Percentiles rank a stretch among this genome's conserved stretches.
Evolutionary conservation across 1,139 yeast genomes (phyloP).

Genomic region (Keqinozyma sinolaborantium): DNA sequence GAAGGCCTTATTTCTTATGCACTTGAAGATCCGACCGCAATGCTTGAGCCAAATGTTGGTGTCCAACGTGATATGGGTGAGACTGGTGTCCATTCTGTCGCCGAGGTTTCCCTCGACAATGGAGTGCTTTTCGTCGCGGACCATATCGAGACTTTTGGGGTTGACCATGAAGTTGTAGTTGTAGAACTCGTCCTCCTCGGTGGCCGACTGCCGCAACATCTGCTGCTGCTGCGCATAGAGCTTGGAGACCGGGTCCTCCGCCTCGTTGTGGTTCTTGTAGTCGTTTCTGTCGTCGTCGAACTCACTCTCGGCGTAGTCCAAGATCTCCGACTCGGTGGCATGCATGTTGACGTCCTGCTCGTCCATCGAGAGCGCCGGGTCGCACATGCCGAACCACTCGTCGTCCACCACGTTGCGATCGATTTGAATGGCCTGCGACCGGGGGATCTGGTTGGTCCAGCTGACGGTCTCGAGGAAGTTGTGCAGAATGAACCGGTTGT

Average conservation of each 20-base stretch:
- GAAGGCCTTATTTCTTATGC: slow-evolving; percentile 58
- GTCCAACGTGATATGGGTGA: slow-evolving; percentile 65
- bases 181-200: slow-evolving; percentile 20
- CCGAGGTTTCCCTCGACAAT: slow-evolving; percentile 40
- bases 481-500: slow-evolving; percentile 42
- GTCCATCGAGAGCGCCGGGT: slow-evolving; percentile 3
- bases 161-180: slow-evolving; percentile 21
- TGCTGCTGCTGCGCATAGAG: slow-evolving; percentile 13
- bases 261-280: slow-evolving; percentile 11
- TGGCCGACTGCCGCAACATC: slow-evolving; percentile 7
- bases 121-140: slow-evolving; percentile 7
- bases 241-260: slow-evolving; percentile 18
- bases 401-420: slow-evolving; percentile 15
- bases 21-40: slow-evolving; percentile 71
- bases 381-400: slow-evolving; percentile 20
- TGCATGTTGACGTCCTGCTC: slow-evolving; percentile 2
- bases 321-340: slow-evolving; percentile 7
- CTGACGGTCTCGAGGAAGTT: slow-evolving; percentile 29
- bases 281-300: slow-evolving; percentile 5
- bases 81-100: slow-evolving; percentile 48
- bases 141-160: slow-evolving; percentile 16
- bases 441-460: slow-evolving; percentile 9
- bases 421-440: slow-evolving; percentile 6
- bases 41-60: slow-evolving; percentile 81
- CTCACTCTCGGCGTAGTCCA: slow-evolving; percentile 9